These are phyloP conservation scores for Arabis alpina DNA, from an alignment of 345 rosid species.

Conservation along the genomic window DNA sequence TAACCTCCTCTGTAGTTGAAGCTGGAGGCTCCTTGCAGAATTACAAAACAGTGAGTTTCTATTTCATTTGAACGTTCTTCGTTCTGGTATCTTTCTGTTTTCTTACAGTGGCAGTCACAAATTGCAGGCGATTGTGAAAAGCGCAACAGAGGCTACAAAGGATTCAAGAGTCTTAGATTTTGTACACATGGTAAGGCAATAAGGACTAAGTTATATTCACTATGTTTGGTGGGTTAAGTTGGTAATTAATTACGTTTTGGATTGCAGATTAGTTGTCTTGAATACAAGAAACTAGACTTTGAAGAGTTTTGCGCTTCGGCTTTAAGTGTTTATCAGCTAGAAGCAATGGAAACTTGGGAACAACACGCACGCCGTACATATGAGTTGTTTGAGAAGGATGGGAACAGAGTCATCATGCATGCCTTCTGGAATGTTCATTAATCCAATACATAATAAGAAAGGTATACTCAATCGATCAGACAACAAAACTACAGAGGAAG, in stretches of 20 bases:
- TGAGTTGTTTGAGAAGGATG: conserved; percentile 85
- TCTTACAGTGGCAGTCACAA: conserved; percentile 23
- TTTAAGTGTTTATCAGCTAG: conserved; percentile 86
- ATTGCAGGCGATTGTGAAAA: conserved; percentile 61
- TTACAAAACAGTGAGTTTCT: conserved; percentile 66
- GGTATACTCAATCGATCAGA: conserved; percentile 67
- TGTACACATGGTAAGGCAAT: conserved; percentile 56
- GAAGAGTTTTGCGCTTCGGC: conserved; percentile 94
- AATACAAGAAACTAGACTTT: conserved; percentile 75
- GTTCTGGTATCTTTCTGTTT: conserved; percentile 16
- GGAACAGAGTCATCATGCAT: conserved; percentile 85
- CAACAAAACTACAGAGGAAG: conserved; percentile 63
- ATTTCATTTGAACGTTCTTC: background rate
- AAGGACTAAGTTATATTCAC: conserved; percentile 2
- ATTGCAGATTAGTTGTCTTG: conserved; percentile 70
- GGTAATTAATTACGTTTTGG: conserved; percentile 9
- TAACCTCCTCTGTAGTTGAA: too few relatives aligned
- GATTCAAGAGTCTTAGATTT: conserved; percentile 83
- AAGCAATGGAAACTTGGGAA: conserved; percentile 88
- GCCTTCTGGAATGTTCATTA: conserved; percentile 95
- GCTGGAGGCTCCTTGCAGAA: too few relatives aligned
- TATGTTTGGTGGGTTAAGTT: conserved; percentile 1
- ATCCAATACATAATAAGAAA: conserved; percentile 86
- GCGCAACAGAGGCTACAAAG: conserved; percentile 78
- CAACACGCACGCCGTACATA: conserved; percentile 79